Conservation (phyloP, 2,329 filamentous ascomycete genomes). For the Helicocarpus griseus region DNA sequence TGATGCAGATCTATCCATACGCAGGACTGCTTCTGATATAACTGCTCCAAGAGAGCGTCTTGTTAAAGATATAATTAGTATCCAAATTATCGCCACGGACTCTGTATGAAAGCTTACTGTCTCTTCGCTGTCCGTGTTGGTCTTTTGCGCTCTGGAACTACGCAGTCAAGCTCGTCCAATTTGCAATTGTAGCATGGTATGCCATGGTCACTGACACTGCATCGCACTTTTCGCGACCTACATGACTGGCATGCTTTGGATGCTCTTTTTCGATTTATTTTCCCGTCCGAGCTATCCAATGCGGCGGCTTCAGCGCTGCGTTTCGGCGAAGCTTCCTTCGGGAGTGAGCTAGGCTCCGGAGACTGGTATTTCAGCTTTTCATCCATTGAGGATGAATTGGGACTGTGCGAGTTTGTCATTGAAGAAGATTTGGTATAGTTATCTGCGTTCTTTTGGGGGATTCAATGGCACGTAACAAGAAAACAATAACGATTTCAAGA, state of each 20-base stretch:
- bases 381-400: not conserved
- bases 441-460: not conserved
- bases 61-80: not conserved
- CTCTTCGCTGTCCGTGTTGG: constrained; percentile 7
- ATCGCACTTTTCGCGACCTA: constrained; percentile 41
- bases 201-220: constrained; percentile 41
- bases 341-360: not conserved
- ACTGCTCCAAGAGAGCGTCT: constrained; percentile 7
- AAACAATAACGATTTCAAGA: not conserved
- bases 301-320: constrained; percentile 8
- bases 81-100: not conserved
- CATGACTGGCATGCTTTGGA: constrained; percentile 42
- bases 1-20: not conserved
- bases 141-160: constrained; percentile 12
- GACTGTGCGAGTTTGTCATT: not conserved
- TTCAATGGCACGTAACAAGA: not conserved
- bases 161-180: constrained; percentile 15
- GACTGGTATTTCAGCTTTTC: not conserved
- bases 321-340: constrained; percentile 1
- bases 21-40: constrained; percentile 5
- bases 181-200: constrained; percentile 21
- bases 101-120: not conserved
- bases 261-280: constrained; percentile 49
- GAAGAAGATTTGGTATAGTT: not conserved
- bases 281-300: constrained; percentile 4